Conservation (phyloP, 495 filamentous ascomycete species). For the Bacidia gigantensis region DNA sequence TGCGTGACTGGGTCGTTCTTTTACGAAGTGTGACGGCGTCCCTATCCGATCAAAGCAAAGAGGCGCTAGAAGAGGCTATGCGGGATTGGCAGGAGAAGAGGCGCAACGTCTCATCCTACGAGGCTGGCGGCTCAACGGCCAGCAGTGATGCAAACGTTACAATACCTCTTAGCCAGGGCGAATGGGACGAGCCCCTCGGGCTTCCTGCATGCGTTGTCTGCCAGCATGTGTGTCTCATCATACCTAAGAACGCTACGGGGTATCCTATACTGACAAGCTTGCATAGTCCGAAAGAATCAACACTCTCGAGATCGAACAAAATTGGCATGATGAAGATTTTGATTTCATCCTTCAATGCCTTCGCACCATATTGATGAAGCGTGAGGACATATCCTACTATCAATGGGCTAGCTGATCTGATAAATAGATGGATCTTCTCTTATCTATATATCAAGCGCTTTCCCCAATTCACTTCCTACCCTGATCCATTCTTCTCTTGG, state of each 20-base stretch:
- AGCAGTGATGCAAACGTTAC: constrained; percentile 46
- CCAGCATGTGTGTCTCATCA: constrained; percentile 55
- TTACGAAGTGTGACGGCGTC: constrained; percentile 60
- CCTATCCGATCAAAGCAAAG: constrained; percentile 62
- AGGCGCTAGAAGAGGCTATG: constrained; percentile 76
- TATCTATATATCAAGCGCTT: constrained; percentile 76
- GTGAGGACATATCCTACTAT: constrained; percentile 32
- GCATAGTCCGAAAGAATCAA: constrained; percentile 78
- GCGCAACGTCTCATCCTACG: constrained; percentile 23
- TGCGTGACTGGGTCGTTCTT: constrained; percentile 77
- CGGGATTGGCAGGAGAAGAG: constrained; percentile 39
- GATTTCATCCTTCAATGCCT: constrained; percentile 83
- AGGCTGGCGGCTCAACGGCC: constrained; percentile 15
- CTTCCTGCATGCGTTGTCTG: constrained; percentile 85
- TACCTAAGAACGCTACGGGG: too few species aligned
- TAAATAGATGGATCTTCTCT: constrained; percentile 69
- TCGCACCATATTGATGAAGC: constrained; percentile 72
- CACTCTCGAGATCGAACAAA: constrained; percentile 66
- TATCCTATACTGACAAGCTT: neutral
- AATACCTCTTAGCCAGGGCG: constrained; percentile 73
- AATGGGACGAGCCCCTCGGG: constrained; percentile 87
- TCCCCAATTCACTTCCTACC: constrained; percentile 62
- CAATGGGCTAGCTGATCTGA: neutral
- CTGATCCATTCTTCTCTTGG: constrained; percentile 79
- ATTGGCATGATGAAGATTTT: constrained; percentile 90